These are phyloP conservation scores for Flueggea neowawraea DNA, from an alignment of 441 rosid species.

Conservation along the genomic window DNA sequence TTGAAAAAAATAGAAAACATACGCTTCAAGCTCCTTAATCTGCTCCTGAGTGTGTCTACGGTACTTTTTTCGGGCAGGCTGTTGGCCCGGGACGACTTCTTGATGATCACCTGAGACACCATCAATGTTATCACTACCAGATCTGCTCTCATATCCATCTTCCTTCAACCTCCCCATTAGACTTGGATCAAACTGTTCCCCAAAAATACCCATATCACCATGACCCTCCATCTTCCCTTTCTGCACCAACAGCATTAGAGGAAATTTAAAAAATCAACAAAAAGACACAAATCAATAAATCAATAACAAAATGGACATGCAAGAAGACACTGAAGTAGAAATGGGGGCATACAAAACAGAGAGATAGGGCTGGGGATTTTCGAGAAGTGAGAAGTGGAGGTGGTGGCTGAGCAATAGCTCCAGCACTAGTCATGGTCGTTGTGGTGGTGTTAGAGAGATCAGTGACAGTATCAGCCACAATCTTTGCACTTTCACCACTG, in stretches of 20 bases:
- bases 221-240: conserved; percentile 41
- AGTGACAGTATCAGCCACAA: conserved; percentile 7
- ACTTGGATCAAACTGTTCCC: conserved; percentile 49
- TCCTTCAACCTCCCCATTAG: conserved; percentile 44
- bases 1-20: conserved; percentile 4
- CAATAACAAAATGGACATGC: conserved; percentile 5
- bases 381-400: conserved; percentile 14
- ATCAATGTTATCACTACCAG: conserved; percentile 78
- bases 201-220: conserved; percentile 36
- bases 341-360: conserved; percentile 18
- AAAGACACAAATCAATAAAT: conserved; percentile 7
- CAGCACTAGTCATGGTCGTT: conserved; percentile 18
- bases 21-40: conserved; percentile 79
- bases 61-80: conserved; percentile 57
- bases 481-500: conserved; percentile 11
- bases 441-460: not conserved
- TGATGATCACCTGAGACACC: conserved; percentile 67
- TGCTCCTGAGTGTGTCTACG: conserved; percentile 81
- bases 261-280: not conserved
- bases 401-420: conserved; percentile 14
- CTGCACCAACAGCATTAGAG: conserved; percentile 29
- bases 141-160: conserved; percentile 75
- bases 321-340: conserved; percentile 1
- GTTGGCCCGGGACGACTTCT: conserved; percentile 44
- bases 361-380: conserved; percentile 23